Evolutionary conservation across 805 yeast genomes (phyloP), one percentile per base, ranked within the genome.

Genomic region (Spathaspora gorwiae): DNA sequence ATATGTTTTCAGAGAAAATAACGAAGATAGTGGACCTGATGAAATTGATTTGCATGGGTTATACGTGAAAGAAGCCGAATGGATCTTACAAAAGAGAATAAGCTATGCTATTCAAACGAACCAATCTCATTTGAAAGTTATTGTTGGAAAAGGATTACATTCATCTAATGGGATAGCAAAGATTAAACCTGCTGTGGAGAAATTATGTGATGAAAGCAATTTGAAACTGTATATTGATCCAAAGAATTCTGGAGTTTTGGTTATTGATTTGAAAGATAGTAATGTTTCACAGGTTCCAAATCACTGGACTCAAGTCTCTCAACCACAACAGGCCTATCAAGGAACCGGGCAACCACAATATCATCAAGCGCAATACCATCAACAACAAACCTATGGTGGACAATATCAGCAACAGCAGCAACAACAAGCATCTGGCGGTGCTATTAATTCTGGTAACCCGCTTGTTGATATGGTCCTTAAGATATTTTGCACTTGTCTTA

Each of bases 31-130:
- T n/a, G 82, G 78, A 30, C 73, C 75, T 24, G 84, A 88, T 62
- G 98, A 92, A 64, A 89, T 92, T 50, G 98, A 92, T 66, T 72
- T 92, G 43, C 99, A 92, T 63, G 99, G 99, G 0, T 69, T 92
- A 29, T 90, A 75, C 55, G 95, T 92, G 14, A 84, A 83, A 60
- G 99, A 92, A 66, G 97, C 97, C 7, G 79, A 80, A 49, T 84
- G 80, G 59, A 79, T 85, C 42, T 71, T 92, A 52, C 87, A 84
- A 54, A 80, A 78, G 48, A 75, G 98, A 47, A 76, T 92, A 40
- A 73, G 75, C n/a, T 81, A 80, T 26, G 88, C 83, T 44, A 73
- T 80, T 12, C 68, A 79, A 24, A 66, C 75, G 30, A 70, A 78
- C 44, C 94, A 87, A 57, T 63, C 76, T 2, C 79, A 76, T 41